phyloP scores from a whole-genome alignment of 495 filamentous ascomycete genomes.

The Aspergillus indologenus region DNA sequence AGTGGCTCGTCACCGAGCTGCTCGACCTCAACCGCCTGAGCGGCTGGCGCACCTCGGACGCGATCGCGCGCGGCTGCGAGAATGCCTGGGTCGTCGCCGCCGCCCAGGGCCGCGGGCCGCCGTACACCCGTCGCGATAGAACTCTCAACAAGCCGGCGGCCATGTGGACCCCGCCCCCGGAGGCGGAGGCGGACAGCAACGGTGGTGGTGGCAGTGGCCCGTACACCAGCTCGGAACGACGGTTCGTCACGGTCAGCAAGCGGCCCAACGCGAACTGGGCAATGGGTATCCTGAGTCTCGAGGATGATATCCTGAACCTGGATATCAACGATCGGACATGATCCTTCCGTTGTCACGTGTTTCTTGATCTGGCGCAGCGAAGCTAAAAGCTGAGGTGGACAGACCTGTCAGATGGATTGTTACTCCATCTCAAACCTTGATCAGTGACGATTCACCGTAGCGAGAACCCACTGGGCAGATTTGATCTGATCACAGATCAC shows the following conservation, averaged over 20 bases:
- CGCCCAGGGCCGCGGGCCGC: constrained; percentile 68
- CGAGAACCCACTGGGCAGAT: too few species aligned
- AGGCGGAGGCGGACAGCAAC: constrained; percentile 1
- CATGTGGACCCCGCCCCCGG: constrained; percentile 19
- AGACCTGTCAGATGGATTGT: too few species aligned
- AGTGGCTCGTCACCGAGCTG: constrained; percentile 71
- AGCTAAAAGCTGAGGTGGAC: too few species aligned
- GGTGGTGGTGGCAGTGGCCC: too few species aligned
- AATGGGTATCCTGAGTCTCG: constrained; percentile 56
- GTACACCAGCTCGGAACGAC: constrained; percentile 39
- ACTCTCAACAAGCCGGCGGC: not conserved
- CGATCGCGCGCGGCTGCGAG: constrained; percentile 82
- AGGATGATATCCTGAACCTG: constrained; percentile 52
- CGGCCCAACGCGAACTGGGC: constrained; percentile 50
- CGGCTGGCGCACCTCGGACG: constrained; percentile 77
- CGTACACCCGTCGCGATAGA: constrained; percentile 45
- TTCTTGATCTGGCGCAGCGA: too few species aligned
- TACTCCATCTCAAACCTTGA: too few species aligned
- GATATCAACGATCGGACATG: constrained; percentile 27
- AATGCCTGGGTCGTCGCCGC: constrained; percentile 73
- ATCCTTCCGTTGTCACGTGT: too few species aligned
- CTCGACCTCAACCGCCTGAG: constrained; percentile 74
- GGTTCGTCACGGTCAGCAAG: constrained; percentile 47
- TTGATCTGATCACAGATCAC: too few species aligned
- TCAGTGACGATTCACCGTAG: too few species aligned